These are phyloP conservation scores for Triticum urartu DNA, from an alignment of 176 grass and related monocot species.

Conservation along the genomic window DNA sequence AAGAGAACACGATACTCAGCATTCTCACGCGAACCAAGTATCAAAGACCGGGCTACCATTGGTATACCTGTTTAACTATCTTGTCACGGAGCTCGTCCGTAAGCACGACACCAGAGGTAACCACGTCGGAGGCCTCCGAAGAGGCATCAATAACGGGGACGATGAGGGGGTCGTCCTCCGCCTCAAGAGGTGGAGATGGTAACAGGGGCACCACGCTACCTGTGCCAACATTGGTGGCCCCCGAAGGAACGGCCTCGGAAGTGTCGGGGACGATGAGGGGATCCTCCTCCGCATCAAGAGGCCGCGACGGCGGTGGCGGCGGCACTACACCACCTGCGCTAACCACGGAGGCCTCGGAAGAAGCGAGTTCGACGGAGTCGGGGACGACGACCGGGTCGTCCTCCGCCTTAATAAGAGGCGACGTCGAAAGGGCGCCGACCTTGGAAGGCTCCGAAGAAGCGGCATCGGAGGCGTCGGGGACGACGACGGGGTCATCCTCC, in stretches of 20 bases:
- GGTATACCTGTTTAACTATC: constrained; percentile 77
- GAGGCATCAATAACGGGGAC: not conserved
- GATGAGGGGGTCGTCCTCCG: not conserved
- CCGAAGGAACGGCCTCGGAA: not conserved
- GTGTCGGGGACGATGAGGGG: not conserved
- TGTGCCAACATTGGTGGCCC: not conserved
- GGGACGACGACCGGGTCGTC: not conserved
- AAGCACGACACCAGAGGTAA: constrained; percentile 28
- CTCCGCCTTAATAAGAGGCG: not conserved
- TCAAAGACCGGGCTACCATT: not conserved
- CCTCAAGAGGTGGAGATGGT: not conserved
- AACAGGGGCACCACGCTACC: constrained; percentile 4
- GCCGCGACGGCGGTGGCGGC: not conserved
- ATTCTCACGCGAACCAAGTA: constrained; percentile 7
- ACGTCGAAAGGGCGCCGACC: not conserved
- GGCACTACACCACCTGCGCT: constrained; percentile 12
- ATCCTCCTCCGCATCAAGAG: not conserved
- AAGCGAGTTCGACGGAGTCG: not conserved
- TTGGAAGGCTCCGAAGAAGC: not conserved
- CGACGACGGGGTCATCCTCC: not conserved
- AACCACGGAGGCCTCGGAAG: not conserved
- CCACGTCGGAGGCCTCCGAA: not conserved
- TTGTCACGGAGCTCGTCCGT: constrained; percentile 70
- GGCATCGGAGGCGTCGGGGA: not conserved
- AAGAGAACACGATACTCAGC: not conserved